Evolutionary conservation across 305 asterid species (phyloP).

Genomic region (Striga hermonthica): DNA sequence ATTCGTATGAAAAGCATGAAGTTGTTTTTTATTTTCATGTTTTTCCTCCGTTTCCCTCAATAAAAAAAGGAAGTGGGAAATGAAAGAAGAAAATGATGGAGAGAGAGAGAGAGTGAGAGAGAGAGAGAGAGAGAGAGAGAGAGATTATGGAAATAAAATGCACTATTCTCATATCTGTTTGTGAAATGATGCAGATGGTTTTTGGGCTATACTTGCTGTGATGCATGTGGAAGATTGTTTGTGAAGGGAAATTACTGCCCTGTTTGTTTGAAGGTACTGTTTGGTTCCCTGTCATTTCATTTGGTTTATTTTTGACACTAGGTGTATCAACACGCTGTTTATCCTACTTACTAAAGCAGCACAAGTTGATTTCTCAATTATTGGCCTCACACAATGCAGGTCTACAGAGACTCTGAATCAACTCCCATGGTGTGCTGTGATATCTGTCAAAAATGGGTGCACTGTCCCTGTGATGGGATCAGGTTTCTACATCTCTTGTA

Average conservation of each 20-base stretch:
- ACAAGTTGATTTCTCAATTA: conserved; percentile 29
- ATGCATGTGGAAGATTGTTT: conserved; percentile 98
- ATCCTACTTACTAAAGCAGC: conserved; percentile 25
- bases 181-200: conserved; percentile 76
- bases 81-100: no score
- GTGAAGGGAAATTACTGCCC: conserved; percentile 95
- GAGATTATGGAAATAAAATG: not conserved
- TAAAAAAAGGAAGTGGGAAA: not conserved
- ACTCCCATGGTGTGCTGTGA: conserved; percentile 99
- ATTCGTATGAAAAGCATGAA: not conserved
- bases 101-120: no score
- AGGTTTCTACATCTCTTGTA: conserved; percentile 49
- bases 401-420: conserved; percentile 96
- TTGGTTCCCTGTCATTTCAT: conserved; percentile 10
- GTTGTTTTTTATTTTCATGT: not conserved
- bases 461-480: conserved; percentile 94
- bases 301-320: conserved; percentile 15
- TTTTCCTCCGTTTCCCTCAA: not conserved
- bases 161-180: conserved; percentile 27
- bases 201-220: conserved; percentile 96
- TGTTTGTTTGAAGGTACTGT: conserved; percentile 86
- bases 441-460: conserved; percentile 97
- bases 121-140: no score
- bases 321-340: conserved; percentile 5
- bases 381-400: conserved; percentile 48